Evolutionary conservation across 805 yeast species (phyloP).

Genomic region (Metschnikowia vanudenii): DNA sequence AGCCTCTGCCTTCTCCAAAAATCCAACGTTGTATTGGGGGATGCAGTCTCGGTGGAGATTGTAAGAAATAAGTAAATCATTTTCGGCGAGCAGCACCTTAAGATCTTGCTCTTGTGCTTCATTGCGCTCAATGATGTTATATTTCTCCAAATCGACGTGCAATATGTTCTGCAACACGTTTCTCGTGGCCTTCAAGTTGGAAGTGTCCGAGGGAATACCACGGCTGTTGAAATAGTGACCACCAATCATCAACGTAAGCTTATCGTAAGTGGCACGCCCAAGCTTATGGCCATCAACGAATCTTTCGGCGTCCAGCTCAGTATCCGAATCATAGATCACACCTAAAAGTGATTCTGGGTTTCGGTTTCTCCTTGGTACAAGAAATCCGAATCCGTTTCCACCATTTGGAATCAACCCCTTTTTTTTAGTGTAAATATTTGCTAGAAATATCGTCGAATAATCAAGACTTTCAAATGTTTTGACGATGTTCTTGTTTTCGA

Average conservation of each 20-base stretch:
- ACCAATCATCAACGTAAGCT: constrained; percentile 87
- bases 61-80: constrained; percentile 34
- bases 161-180: constrained; percentile 26
- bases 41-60: constrained; percentile 51
- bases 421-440: constrained; percentile 56
- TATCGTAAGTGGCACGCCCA: constrained; percentile 47
- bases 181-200: constrained; percentile 28
- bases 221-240: constrained; percentile 54
- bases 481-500: constrained; percentile 4
- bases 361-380: constrained; percentile 59
- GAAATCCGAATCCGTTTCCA: constrained; percentile 78
- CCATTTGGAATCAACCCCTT: constrained; percentile 35
- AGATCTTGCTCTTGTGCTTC: constrained; percentile 21
- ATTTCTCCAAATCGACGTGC: constrained; percentile 22
- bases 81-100: constrained; percentile 17
- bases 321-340: constrained; percentile 85
- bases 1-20: constrained; percentile 40
- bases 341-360: constrained; percentile 69
- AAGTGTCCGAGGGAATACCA: constrained; percentile 30
- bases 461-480: constrained; percentile 26
- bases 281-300: constrained; percentile 18
- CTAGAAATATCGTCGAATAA: constrained; percentile 57
- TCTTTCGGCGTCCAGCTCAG: constrained; percentile 50
- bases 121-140: constrained; percentile 27
- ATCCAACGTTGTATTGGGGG: constrained; percentile 80